phyloP scores from a whole-genome alignment of 352 stramenopile species.

The Phytopythium delawarense region DNA sequence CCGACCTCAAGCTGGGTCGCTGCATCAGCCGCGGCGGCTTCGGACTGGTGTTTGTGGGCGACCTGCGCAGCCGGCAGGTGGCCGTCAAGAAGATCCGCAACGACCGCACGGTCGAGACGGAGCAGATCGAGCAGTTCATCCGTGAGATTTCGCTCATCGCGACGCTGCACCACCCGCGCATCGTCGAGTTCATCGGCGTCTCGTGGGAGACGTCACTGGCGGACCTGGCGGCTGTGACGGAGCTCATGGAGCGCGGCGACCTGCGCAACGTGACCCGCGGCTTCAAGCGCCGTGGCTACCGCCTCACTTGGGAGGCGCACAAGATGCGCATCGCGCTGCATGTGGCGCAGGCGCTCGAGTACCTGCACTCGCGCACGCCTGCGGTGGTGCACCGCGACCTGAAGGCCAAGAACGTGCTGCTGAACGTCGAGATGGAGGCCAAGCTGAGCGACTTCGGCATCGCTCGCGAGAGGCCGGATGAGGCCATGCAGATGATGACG shows the following conservation, averaged over 20 bases:
- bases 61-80: constrained; percentile 28
- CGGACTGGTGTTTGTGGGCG: constrained; percentile 40
- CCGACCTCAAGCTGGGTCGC: constrained; percentile 30
- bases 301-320: constrained; percentile 42
- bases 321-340: constrained; percentile 54
- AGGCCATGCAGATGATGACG: constrained; percentile 57
- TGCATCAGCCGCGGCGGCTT: constrained; percentile 36
- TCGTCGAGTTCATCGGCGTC: constrained; percentile 64
- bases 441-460: constrained; percentile 78
- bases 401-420: constrained; percentile 44
- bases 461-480: constrained; percentile 45
- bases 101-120: constrained; percentile 20
- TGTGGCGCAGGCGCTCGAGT: constrained; percentile 57
- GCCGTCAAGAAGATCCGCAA: constrained; percentile 47
- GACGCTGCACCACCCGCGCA: constrained; percentile 43
- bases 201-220: constrained; percentile 43
- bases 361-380: constrained; percentile 57
- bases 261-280: constrained; percentile 47
- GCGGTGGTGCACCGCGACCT: constrained; percentile 50
- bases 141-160: constrained; percentile 55
- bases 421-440: constrained; percentile 46
- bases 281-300: constrained; percentile 37
- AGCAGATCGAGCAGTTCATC: constrained; percentile 55
- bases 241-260: constrained; percentile 68
- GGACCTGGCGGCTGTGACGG: constrained; percentile 50